These are phyloP conservation scores for Pluteus cervinus DNA, from an alignment of 768 basidiomycete genomes.

Conservation along the genomic window DNA sequence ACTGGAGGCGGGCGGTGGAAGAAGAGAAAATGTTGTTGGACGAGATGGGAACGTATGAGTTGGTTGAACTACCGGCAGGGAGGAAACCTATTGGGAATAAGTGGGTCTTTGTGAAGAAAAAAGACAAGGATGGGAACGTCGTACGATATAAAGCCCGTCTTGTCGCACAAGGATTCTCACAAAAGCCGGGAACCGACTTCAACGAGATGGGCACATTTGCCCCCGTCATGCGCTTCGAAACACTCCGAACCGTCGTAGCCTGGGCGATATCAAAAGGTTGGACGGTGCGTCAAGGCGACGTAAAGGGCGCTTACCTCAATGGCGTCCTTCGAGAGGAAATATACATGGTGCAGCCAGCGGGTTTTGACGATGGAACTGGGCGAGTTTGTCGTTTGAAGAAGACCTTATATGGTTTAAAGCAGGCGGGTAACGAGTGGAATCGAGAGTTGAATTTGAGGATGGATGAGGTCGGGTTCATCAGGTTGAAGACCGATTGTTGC, in stretches of 20 bases:
- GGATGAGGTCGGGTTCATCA: constrained; percentile 6
- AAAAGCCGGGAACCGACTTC: constrained; percentile 27
- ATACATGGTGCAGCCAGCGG: constrained; percentile 28
- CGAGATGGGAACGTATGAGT: constrained; percentile 14
- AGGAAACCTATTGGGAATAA: constrained; percentile 11
- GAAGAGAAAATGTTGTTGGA: constrained; percentile 14
- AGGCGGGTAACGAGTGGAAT: constrained; percentile 15
- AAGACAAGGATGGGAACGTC: constrained; percentile 19
- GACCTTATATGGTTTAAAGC: constrained; percentile 9
- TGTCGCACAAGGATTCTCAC: constrained; percentile 29
- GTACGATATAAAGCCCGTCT: constrained; percentile 25
- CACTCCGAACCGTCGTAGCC: constrained; percentile 13
- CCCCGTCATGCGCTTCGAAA: constrained; percentile 12
- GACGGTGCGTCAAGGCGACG: constrained; percentile 2
- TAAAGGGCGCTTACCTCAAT: constrained; percentile 2
- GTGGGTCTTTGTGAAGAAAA: constrained; percentile 25
- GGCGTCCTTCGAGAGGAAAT: constrained; percentile 15
- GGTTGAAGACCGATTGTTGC: constrained; percentile 14
- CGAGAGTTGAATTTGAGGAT: constrained; percentile 8
- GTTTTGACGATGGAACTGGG: constrained; percentile 6
- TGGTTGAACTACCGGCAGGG: constrained; percentile 10
- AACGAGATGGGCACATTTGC: constrained; percentile 15
- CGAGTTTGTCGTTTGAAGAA: constrained; percentile 4
- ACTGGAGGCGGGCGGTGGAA: constrained; percentile 13
- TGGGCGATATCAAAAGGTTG: constrained; percentile 11